phyloP scores from a whole-genome alignment of 2,329 filamentous ascomycete species.

The Xylariaceae sp. region DNA sequence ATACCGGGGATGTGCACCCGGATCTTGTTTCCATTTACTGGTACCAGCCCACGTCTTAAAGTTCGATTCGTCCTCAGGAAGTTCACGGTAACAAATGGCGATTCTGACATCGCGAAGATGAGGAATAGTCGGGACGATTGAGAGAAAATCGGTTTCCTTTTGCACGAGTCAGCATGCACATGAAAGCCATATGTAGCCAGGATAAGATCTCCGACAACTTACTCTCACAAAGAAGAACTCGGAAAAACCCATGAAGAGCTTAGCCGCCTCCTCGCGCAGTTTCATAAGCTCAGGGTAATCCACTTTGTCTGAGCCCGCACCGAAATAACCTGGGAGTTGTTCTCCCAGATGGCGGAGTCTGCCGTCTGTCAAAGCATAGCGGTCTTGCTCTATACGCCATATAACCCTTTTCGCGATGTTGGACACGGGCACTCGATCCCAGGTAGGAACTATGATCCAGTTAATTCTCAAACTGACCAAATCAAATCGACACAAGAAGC shows the following conservation, averaged over 20 bases:
- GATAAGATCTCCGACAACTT: constrained; percentile 17
- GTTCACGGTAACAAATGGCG: constrained; percentile 55
- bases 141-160: constrained; percentile 58
- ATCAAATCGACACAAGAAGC: background rate
- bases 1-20: constrained; percentile 38
- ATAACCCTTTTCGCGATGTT: constrained; percentile 51
- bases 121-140: constrained; percentile 50
- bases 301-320: constrained; percentile 41
- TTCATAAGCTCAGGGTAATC: constrained; percentile 40
- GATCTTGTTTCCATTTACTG: constrained; percentile 56
- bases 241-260: constrained; percentile 47
- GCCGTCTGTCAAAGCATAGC: constrained; percentile 50
- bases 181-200: no score
- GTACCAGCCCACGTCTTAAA: constrained; percentile 38
- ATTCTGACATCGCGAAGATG: constrained; percentile 54
- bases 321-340: constrained; percentile 50
- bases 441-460: constrained; percentile 46
- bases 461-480: constrained; percentile 5
- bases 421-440: constrained; percentile 52
- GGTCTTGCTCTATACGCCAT: constrained; percentile 54
- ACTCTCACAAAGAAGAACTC: constrained; percentile 66
- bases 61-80: constrained; percentile 47
- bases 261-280: constrained; percentile 46
- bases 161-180: constrained; percentile 17
- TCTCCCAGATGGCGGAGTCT: constrained; percentile 48